A percentile compares a stretch with the other conserved stretches of the same genome.
These are phyloP conservation scores for Cicer arietinum DNA, from an alignment of 306 rosid species.

Conservation along the genomic window DNA sequence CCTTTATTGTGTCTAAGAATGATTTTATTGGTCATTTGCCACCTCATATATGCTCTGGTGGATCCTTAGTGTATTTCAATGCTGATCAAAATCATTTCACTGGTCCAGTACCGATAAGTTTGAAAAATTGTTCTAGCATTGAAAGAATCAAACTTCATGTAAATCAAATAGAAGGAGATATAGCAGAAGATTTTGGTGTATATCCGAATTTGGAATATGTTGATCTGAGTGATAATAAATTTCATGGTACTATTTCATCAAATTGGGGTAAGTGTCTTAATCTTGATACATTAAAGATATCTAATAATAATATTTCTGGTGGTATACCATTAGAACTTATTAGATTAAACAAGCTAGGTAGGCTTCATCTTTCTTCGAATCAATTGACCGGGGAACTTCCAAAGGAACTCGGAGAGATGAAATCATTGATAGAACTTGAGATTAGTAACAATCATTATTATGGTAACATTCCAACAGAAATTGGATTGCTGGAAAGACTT, in stretches of 20 bases:
- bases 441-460: conserved; percentile 27
- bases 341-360: conserved; percentile 19
- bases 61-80: background rate
- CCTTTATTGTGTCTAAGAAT: conserved; percentile 32
- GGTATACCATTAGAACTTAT: conserved; percentile 40
- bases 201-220: conserved; percentile 42
- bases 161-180: conserved; percentile 52
- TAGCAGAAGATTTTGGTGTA: conserved; percentile 45
- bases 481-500: conserved; percentile 31
- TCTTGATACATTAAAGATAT: conserved; percentile 9
- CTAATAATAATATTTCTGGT: conserved; percentile 48
- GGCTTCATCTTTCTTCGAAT: conserved; percentile 48
- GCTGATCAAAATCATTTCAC: conserved; percentile 31
- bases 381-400: conserved; percentile 49
- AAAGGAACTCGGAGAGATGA: conserved; percentile 43
- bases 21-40: conserved; percentile 45
- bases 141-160: conserved; percentile 40
- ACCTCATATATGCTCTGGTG: conserved; percentile 36
- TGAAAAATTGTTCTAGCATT: conserved; percentile 42
- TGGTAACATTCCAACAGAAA: conserved; percentile 41
- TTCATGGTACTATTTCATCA: conserved; percentile 45
- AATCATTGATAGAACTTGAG: background rate
- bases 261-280: conserved; percentile 42
- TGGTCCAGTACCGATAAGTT: conserved; percentile 44
- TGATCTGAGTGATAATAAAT: conserved; percentile 49